Percentiles rank a stretch among this genome's conserved stretches.
phyloP scores from a whole-genome alignment of 1,284 basidiomycete species.

The Lentinula novae-zelandiae region DNA sequence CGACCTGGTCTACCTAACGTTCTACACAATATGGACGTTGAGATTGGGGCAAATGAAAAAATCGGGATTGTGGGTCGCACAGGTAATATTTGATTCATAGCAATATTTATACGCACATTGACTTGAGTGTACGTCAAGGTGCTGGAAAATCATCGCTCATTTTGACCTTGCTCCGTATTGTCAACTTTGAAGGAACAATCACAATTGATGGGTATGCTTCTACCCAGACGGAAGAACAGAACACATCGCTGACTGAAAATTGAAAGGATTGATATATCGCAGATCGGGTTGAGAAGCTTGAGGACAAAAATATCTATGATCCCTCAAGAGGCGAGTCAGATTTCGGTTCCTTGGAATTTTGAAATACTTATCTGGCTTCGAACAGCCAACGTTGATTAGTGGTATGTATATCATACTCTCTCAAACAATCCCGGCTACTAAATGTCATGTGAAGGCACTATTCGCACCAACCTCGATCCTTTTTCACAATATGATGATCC shows the following conservation, averaged over 20 bases:
- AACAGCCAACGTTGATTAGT: constrained; percentile 46
- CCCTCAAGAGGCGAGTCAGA: constrained; percentile 40
- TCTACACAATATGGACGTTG: constrained; percentile 52
- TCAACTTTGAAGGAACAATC: constrained; percentile 35
- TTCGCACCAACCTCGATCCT: constrained; percentile 71
- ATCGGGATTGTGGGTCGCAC: constrained; percentile 69
- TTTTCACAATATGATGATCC: constrained; percentile 58
- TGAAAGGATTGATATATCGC: constrained; percentile 45
- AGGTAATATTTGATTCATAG: background rate
- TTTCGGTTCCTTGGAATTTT: background rate
- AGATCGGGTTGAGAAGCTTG: constrained; percentile 44
- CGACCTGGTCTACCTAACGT: constrained; percentile 54
- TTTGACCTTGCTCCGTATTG: constrained; percentile 37
- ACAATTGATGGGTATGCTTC: constrained; percentile 44
- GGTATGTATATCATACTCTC: constrained; percentile 23
- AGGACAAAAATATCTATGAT: constrained; percentile 47
- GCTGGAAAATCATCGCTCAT: constrained; percentile 55
- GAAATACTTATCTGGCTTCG: constrained; percentile 14
- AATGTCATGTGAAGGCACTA: constrained; percentile 40
- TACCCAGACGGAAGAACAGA: constrained; percentile 35
- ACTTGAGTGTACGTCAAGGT: constrained; percentile 19
- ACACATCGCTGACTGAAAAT: constrained; percentile 29
- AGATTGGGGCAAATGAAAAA: constrained; percentile 69
- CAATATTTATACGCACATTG: constrained; percentile 25
- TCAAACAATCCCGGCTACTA: background rate